Conservation (phyloP, 805 yeast species). For the Pichia kluyveri region DNA sequence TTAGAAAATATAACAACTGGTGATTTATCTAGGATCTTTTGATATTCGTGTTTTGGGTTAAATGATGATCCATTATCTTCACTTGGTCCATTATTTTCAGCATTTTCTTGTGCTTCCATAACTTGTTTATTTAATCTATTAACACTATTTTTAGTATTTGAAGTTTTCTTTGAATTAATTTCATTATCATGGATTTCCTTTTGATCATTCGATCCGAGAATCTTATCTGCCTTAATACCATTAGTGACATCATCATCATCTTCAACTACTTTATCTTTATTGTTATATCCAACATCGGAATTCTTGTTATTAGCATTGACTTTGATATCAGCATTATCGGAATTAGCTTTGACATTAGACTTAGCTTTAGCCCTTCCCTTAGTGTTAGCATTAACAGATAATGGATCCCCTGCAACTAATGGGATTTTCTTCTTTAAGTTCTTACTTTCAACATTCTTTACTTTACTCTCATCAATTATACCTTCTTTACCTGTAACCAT, state of each 20-base stretch:
- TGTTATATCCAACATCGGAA: no score
- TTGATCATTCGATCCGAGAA: conserved; percentile 4
- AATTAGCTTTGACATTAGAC: background rate
- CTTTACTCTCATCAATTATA: conserved; percentile 32
- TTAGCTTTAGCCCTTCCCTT: conserved; percentile 1
- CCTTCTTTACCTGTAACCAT: conserved; percentile 28
- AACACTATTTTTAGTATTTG: background rate
- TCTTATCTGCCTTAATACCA: conserved; percentile 6
- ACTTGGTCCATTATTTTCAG: conserved; percentile 1
- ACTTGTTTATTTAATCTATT: conserved; percentile 1
- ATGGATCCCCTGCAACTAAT: conserved; percentile 11
- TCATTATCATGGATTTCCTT: conserved; percentile 2
- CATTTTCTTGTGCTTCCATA: conserved; percentile 7
- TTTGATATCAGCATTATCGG: no score
- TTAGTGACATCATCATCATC: background rate
- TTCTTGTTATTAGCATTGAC: no score
- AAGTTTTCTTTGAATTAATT: background rate
- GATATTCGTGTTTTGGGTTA: conserved; percentile 45
- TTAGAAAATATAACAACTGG: conserved; percentile 62
- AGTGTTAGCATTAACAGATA: conserved; percentile 9
- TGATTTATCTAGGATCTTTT: conserved; percentile 46
- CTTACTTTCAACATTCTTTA: conserved; percentile 29
- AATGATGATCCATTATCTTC: conserved; percentile 20
- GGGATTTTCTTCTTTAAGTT: conserved; percentile 6
- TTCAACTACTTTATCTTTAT: no score